Base-by-base conservation (phyloP, 1,284 basidiomycete species). In the Marasmius tenuissimus region DNA sequence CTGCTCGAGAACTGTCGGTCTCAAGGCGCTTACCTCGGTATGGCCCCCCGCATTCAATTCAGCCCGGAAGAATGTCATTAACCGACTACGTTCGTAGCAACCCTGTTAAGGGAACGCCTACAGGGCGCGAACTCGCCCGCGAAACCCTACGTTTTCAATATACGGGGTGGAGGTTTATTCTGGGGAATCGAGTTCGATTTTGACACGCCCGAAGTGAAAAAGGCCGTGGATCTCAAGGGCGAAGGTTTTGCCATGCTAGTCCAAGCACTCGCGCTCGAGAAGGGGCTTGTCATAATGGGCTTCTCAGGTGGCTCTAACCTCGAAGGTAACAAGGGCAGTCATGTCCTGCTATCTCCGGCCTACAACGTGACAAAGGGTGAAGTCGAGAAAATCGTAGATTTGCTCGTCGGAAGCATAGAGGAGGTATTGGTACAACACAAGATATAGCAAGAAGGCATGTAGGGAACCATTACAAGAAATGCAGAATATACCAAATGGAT, bases 111-210 rank as follows among this genome's bases (percentile, higher is more conserved):
- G 39, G 74, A 80, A 63, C 80, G 83, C 37, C 76, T 94, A 37
- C 73, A 75, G 61, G 78, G 81, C 0, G 82, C 85, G 11, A 84
- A 83, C 66, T 76, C 84, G 20, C 70, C 78, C 45, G 83, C 88
- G 22, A 82, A 83, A 39, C 88, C 88, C 1, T 90, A 83, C 70
- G 81, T 83, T 4, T 91, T 89, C 70, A 87, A 93, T 72, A 83
- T 92, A 61, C 84, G 92, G 50, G 92, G 94, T 18, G 85, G 85
- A 27, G 93, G 93, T 11, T 83, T 86, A 35, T 93, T 94, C 78
- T 93, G 89, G 86, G 90, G 80, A 12, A 76, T 95, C 62, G 93
- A 96, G 72, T 93, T 94, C 67, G 90, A 91, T 69, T 87, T 89
- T 67, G 75, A 74, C 11, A 71, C 68, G 8, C 71, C 73, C 10